Conservation (phyloP, 495 filamentous ascomycete genomes). For the Neurospora intermedia region DNA sequence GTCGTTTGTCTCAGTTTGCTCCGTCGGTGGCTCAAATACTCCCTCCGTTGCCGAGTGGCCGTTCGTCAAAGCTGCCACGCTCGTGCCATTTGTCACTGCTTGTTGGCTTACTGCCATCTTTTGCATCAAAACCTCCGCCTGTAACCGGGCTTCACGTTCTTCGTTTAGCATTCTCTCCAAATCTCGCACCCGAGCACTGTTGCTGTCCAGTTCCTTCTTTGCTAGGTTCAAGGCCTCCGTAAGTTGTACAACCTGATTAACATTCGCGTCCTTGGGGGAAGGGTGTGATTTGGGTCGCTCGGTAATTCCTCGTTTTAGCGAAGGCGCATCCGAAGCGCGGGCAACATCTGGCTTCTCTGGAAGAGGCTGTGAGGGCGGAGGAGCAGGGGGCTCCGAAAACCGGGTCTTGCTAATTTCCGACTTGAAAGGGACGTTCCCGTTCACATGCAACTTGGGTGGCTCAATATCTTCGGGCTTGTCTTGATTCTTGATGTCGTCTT, state of each 20-base stretch:
- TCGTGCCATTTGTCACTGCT: constrained; percentile 25
- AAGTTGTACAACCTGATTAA: constrained; percentile 65
- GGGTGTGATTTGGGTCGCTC: constrained; percentile 54
- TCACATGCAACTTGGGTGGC: constrained; percentile 26
- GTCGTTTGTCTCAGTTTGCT: constrained; percentile 20
- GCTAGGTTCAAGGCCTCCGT: constrained; percentile 72
- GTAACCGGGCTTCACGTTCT: constrained; percentile 71
- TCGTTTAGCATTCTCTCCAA: constrained; percentile 67
- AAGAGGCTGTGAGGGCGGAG: constrained; percentile 81
- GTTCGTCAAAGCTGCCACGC: constrained; percentile 15
- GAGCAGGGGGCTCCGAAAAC: constrained; percentile 84
- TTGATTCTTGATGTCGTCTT: constrained; percentile 57
- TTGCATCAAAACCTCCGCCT: constrained; percentile 70
- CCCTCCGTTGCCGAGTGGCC: constrained; percentile 26
- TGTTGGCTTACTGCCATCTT: constrained; percentile 48
- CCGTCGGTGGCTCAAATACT: constrained; percentile 28
- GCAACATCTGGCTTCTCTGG: constrained; percentile 78
- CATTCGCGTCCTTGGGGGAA: constrained; percentile 46
- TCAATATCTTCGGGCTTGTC: constrained; percentile 40
- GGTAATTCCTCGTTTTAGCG: constrained; percentile 63
- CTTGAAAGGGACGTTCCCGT: constrained; percentile 36
- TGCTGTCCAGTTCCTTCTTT: constrained; percentile 71
- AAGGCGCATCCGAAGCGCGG: constrained; percentile 39
- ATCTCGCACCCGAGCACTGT: constrained; percentile 66
- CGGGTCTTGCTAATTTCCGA: constrained; percentile 49